Base-by-base conservation (phyloP, 495 filamentous ascomycete species). In the Neurospora intermedia region DNA sequence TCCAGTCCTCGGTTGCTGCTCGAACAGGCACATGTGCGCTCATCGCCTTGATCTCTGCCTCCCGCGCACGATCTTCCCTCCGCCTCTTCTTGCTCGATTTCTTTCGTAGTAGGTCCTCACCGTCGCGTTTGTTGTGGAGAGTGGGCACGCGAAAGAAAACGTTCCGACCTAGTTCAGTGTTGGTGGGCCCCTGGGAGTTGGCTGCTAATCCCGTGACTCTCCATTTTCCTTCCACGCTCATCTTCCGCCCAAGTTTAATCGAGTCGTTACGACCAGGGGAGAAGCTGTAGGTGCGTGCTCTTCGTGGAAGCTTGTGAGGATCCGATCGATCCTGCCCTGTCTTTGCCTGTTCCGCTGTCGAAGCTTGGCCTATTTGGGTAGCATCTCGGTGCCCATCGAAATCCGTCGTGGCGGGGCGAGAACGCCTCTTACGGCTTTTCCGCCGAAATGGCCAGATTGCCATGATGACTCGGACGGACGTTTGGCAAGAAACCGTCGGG, bases 11-110 rank as follows among this genome's bases (percentile, higher is more conserved):
- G 13, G 87, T 83, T 13, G 86, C 85, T 3, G 88, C 83, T 48
- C 91, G 89, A 38, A 86, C 85, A 46, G 91, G 90, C 66, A 89
- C 78, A 31, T 93, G 87, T 40, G 89, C 89, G 54, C 90, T 91
- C 90, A 97, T 91, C n/a, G 92, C 87, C 73, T 89, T 90, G 75
- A 97, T 93, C 82, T 97, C 93, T 71, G 91, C 92, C 79, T 96
- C 94, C 20, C 94, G 87, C 71, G 88, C 85, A 78, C 89, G 88
- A 72, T 96, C 91, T 45, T 91, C 82, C 43, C 89, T 88, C 71
- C 91, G 90, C 72, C 91, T 87, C 69, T 83, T 84, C 82, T 94
- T 97, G 84, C 91, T 96, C 18, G 92, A 90, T 76, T 88, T 92
- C 69, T 91, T 89, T 41, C 89, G 87, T 45, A 89, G 81, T 35